phyloP scores from a whole-genome alignment of 2,329 filamentous ascomycete species.

The Scytalidium lignicola region DNA sequence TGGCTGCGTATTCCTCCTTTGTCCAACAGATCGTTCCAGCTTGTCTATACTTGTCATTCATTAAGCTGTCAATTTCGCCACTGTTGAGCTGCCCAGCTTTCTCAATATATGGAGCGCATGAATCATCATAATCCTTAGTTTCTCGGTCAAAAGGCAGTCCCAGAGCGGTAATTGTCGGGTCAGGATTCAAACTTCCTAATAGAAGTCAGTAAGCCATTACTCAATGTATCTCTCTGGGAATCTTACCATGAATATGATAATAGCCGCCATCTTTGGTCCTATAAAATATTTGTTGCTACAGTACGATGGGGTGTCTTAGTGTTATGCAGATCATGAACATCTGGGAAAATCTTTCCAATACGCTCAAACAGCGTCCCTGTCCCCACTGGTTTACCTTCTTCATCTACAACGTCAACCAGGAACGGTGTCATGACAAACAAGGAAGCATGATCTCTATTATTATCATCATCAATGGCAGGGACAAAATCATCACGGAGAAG shows the following conservation, averaged over 20 bases:
- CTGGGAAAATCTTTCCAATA: constrained; percentile 14
- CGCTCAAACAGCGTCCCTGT: too few species aligned
- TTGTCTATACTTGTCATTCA: neutral
- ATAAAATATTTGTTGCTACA: constrained; percentile 40
- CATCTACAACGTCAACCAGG: neutral
- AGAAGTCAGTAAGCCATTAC: too few species aligned
- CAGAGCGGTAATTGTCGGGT: constrained; percentile 33
- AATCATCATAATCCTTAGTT: constrained; percentile 22
- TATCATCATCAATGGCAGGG: constrained; percentile 33
- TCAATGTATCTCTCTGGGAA: too few species aligned
- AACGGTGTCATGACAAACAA: constrained; percentile 23
- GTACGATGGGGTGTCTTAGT: constrained; percentile 22
- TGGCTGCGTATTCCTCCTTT: constrained; percentile 18
- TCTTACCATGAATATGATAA: constrained; percentile 42
- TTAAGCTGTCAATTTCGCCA: neutral
- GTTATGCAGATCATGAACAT: constrained; percentile 10
- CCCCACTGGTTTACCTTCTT: too few species aligned
- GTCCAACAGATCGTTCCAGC: constrained; percentile 2
- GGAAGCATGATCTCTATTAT: constrained; percentile 36
- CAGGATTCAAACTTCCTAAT: constrained; percentile 44
- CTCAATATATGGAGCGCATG: constrained; percentile 23
- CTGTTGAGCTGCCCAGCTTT: neutral
- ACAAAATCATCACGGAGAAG: too few species aligned
- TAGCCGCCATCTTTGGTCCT: constrained; percentile 37
- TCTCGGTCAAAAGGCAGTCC: constrained; percentile 26